Conservation (phyloP, 2,329 filamentous ascomycete genomes). For the Nannizziopsis arthrosporioides region DNA sequence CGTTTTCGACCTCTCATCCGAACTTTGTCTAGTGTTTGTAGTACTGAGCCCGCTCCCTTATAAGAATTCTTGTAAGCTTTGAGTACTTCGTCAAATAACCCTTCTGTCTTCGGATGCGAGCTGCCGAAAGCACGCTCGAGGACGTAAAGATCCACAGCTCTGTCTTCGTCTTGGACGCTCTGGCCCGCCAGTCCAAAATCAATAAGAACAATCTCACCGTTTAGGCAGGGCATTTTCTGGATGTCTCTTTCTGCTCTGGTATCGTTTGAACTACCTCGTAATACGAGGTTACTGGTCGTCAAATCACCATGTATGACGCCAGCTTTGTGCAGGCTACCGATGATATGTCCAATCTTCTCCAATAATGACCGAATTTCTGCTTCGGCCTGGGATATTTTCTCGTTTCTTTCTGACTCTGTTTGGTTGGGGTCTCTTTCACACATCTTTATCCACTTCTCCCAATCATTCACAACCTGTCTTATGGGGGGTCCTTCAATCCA, state of each 20-base stretch:
- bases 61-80: constrained; percentile 61
- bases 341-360: constrained; percentile 55
- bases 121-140: constrained; percentile 88
- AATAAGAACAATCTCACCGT: constrained; percentile 74
- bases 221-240: constrained; percentile 13
- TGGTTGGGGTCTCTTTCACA: not conserved
- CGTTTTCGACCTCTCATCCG: constrained; percentile 88
- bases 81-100: constrained; percentile 61
- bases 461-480: constrained; percentile 56
- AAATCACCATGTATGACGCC: constrained; percentile 90
- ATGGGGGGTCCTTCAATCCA: constrained; percentile 69
- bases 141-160: constrained; percentile 92
- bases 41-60: constrained; percentile 60
- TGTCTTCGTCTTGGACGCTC: constrained; percentile 74
- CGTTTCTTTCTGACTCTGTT: constrained; percentile 13
- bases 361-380: constrained; percentile 51
- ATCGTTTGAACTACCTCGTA: constrained; percentile 36
- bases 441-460: constrained; percentile 44
- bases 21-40: constrained; percentile 82
- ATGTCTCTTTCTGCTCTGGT: constrained; percentile 13
- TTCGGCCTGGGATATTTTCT: constrained; percentile 34
- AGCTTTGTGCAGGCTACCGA: constrained; percentile 67
- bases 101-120: constrained; percentile 78
- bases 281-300: constrained; percentile 94
- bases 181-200: constrained; percentile 86